These are phyloP conservation scores for Thymus quinquecostatus DNA, from an alignment of 257 asterid genomes.

Conservation along the genomic window DNA sequence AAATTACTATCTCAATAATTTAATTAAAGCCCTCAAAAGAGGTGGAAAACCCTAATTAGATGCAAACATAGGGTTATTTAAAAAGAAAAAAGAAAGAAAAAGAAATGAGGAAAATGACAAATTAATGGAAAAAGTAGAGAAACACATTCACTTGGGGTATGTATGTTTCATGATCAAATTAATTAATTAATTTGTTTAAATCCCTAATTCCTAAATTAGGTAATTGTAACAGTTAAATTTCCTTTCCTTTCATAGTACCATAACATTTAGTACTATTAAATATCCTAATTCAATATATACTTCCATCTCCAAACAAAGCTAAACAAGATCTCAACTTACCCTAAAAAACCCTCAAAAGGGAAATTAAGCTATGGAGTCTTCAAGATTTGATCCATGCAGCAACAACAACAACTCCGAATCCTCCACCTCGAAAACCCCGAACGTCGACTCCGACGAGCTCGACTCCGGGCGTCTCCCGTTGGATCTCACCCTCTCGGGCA, in stretches of 20 bases:
- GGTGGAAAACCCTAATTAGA: constrained; percentile 18
- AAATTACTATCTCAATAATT: too few relatives aligned
- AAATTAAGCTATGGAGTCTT: constrained; percentile 43
- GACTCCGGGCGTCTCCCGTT: constrained; percentile 27
- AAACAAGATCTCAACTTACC: neutral
- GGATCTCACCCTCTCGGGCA: constrained; percentile 58
- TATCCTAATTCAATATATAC: constrained; percentile 28
- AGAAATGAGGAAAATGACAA: constrained; percentile 30
- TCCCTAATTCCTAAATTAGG: constrained; percentile 43
- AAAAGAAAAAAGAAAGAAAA: neutral
- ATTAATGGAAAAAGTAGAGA: constrained; percentile 31
- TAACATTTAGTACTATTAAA: constrained; percentile 41
- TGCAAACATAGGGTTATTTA: too few relatives aligned
- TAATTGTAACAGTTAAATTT: constrained; percentile 48
- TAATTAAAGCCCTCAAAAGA: constrained; percentile 8
- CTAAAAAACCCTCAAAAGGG: constrained; percentile 27
- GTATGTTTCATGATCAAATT: constrained; percentile 32
- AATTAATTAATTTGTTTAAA: too few relatives aligned
- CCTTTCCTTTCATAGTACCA: constrained; percentile 60
- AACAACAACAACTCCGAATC: constrained; percentile 28
- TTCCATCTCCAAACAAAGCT: constrained; percentile 17
- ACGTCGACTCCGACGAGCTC: neutral
- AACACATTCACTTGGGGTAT: constrained; percentile 38
- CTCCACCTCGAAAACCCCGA: constrained; percentile 29
- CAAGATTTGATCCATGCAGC: constrained; percentile 33